phyloP scores from a whole-genome alignment of 192 early-diverging fungal genomes.

The Fimicolochytrium jonesii region DNA sequence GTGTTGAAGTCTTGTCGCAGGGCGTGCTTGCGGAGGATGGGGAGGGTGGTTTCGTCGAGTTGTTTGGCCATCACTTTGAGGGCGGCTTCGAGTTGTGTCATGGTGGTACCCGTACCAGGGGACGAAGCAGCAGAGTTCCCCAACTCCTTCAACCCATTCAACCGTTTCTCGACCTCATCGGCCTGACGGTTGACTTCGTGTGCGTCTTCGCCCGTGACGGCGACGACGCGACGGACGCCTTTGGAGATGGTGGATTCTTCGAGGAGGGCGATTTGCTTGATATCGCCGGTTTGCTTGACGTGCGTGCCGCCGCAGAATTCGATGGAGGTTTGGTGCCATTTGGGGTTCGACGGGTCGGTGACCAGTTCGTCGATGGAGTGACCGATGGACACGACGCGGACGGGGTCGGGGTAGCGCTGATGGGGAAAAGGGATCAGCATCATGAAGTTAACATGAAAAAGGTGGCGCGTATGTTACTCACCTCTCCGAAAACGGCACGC shows the following conservation, averaged over 20 bases:
- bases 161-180: conserved; percentile 61
- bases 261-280: conserved; percentile 78
- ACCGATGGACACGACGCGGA: conserved; percentile 93
- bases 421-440: not conserved
- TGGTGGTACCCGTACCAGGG: too few relatives aligned
- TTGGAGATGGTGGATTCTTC: conserved; percentile 93
- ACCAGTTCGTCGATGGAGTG: conserved; percentile 83
- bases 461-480: too few relatives aligned
- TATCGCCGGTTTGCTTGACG: conserved; percentile 82
- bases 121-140: too few relatives aligned
- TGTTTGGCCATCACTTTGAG: conserved; percentile 68
- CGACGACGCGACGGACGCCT: conserved; percentile 93
- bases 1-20: conserved; percentile 67
- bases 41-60: conserved; percentile 73
- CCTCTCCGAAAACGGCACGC: conserved; percentile 95
- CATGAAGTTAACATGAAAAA: not conserved
- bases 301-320: conserved; percentile 99
- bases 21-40: conserved; percentile 70
- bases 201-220: conserved; percentile 93
- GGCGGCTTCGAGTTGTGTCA: conserved; percentile 55
- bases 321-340: conserved; percentile 80
- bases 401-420: conserved; percentile 89
- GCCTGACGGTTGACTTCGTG: conserved; percentile 59
- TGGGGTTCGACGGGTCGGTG: conserved; percentile 67
- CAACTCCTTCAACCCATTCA: conserved; percentile 58